phyloP scores from a whole-genome alignment of 176 grass and related monocot species.

The Ampelocalamus luodianensis region DNA sequence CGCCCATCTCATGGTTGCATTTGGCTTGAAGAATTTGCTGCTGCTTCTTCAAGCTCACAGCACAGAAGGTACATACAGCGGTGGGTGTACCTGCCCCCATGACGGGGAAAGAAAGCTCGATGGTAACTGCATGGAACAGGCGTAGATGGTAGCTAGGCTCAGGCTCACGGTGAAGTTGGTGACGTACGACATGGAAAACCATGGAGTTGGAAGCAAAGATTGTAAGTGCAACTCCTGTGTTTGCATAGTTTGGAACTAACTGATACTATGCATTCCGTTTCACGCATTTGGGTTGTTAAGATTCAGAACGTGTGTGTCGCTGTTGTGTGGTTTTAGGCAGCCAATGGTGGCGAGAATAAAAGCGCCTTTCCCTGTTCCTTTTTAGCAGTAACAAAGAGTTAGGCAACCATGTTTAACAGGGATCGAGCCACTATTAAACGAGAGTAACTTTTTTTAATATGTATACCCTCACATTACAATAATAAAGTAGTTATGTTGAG shows the following conservation, averaged over 20 bases:
- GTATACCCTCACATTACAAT: too few relatives aligned
- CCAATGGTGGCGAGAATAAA: background rate
- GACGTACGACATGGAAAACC: background rate
- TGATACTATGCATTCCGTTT: background rate
- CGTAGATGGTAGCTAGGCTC: background rate
- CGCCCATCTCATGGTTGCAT: background rate
- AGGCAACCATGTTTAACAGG: too few relatives aligned
- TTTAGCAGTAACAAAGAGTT: too few relatives aligned
- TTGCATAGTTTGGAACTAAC: background rate
- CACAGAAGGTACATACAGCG: background rate
- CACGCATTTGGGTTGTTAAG: background rate
- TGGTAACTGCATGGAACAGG: background rate
- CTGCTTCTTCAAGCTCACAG: background rate
- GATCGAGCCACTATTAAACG: too few relatives aligned
- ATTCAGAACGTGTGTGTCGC: background rate
- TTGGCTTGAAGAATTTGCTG: background rate
- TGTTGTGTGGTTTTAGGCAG: background rate
- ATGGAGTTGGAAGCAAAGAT: background rate
- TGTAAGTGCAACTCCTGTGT: background rate
- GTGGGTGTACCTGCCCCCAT: conserved; percentile 12
- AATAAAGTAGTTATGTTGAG: too few relatives aligned
- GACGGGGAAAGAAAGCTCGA: background rate
- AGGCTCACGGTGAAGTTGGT: background rate
- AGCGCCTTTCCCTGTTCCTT: background rate
- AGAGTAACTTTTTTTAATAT: too few relatives aligned